Evolutionary conservation across 1,284 basidiomycete genomes (phyloP), one percentile per base, ranked within the genome.

Genomic region (Pseudozyma hubeiensis): DNA sequence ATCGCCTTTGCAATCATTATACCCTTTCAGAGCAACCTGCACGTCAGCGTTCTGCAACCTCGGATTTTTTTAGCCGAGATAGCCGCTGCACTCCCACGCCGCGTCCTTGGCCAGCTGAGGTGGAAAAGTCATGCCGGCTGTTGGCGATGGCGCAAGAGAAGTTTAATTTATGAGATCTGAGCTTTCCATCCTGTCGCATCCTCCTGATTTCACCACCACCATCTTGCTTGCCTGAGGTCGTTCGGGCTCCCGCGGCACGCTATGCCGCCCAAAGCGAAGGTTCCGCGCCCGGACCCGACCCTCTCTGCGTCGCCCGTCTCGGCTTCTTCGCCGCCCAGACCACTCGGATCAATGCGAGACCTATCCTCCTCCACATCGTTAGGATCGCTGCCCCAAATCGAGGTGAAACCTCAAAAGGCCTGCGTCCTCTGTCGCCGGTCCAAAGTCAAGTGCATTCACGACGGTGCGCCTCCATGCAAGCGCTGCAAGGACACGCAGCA

Each of bases 381-480:
- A 10, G 43, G 46, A 11, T 63, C 66, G 11, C 46, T 69, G 24
- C 66, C 66, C 14, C 66, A 54, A 0, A 69, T 73, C 50, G 70
- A 73, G 29, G 63, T 80, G 39, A 79, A 79, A 35, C 77, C 72
- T 6, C 79, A 81, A 46, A 78, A 77, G 47, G 79, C 79, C 30
- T 81, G 79, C 58, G 75, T 78, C 2, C 53, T 62, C 3, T 81
- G 79, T 50, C 64, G 79, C 13, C 47, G 75, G 9, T 68, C 68
- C 53, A 81, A 81, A 48, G 77, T 79, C 62, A 78, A 79, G 35
- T 81, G 80, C 29, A 67, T 79, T 19, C 74, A 81, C 46, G 76
- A 78, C 37, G 78, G 78, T 5, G 64, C 57, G 10, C 78, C 78
- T 7, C 80, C 80, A 14, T 81, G 80, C 57, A 65, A 68, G 46